Base-by-base conservation (phyloP, 208 protist genomes). In the Trichomonas gallinae region DNA sequence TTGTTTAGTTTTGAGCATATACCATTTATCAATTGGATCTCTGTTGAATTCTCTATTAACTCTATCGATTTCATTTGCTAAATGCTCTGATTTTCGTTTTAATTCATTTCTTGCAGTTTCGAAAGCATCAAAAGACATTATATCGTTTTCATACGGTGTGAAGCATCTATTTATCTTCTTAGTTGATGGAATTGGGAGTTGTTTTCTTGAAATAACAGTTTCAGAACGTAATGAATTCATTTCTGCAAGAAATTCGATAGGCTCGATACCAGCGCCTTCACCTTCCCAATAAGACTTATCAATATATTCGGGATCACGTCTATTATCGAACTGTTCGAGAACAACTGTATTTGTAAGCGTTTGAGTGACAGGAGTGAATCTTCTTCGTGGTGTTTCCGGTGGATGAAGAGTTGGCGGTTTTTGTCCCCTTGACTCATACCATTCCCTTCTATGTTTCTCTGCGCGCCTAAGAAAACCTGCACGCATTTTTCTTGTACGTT, bases 111-210 rank as follows among this genome's bases (percentile, higher is more conserved):
- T 48, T 0, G 44, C 17, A 36, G 87, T 51, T 93, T 93, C 87
- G 36, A 93, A 93, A 15, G 87, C 87, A 38, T 93, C 44, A 93
- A 93, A 93, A 38, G 87, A 34, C 87, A 93, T 93, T 38, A 93
- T 48, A 51, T 93, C 87, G 26, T 93, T 93, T 93, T 93, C 44
- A 51, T 93, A 93, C 11, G 87, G 87, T 17, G 87, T 58, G 9
- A 51, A 93, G 36, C 87, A 93, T 34, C 44, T 10, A 51, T 51
- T 93, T 38, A 93, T 51, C 21, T 40, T 48, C 6, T 44, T 44
- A 26, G 44, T 51, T n/a, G 13, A 44, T 38, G 87, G 87, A 51
- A 93, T 51, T 38, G 87, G 87, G 38, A 40, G 13, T 21, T 93
- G 87, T 46, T 89, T 40, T 46, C 38, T 42, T 51, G 87, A 93